These are phyloP conservation scores for Galium porrigens DNA, from an alignment of 305 asterid genomes.

Conservation along the genomic window DNA sequence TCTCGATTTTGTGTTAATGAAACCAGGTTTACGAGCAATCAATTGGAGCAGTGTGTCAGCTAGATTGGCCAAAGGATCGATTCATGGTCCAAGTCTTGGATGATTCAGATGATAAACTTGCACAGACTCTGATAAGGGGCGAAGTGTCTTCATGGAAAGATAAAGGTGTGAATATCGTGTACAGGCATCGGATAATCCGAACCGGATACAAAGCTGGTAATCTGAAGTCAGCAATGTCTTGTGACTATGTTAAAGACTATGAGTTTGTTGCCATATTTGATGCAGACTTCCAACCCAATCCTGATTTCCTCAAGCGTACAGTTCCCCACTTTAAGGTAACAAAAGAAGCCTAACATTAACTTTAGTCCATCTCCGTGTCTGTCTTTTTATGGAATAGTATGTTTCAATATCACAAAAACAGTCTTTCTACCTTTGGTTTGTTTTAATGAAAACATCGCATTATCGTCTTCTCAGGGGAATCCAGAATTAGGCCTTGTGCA, in stretches of 20 bases:
- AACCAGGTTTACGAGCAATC: slow-evolving; percentile 69
- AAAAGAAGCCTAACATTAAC: not conserved
- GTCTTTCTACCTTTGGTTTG: not conserved
- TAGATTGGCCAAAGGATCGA: slow-evolving; percentile 88
- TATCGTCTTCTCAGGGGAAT: slow-evolving; percentile 40
- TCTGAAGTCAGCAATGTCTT: slow-evolving; percentile 88
- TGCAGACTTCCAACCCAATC: slow-evolving; percentile 80
- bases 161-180: slow-evolving; percentile 71
- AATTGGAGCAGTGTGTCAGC: slow-evolving; percentile 69
- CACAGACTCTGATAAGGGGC: slow-evolving; percentile 51
- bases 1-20: not conserved
- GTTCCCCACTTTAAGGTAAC: slow-evolving; percentile 87
- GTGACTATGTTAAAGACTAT: slow-evolving; percentile 74
- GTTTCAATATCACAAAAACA: not conserved
- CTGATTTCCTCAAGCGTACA: slow-evolving; percentile 76
- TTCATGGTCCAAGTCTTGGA: slow-evolving; percentile 73
- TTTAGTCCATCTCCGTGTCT: not conserved
- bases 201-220: slow-evolving; percentile 95
- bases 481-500: slow-evolving; percentile 83
- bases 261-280: slow-evolving; percentile 84
- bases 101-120: slow-evolving; percentile 68
- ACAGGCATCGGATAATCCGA: slow-evolving; percentile 68
- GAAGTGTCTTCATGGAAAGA: slow-evolving; percentile 69
- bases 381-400: not conserved
- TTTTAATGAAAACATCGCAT: not conserved